Percentiles rank a stretch among this genome's conserved stretches.
phyloP scores from a whole-genome alignment of 768 basidiomycete species.

The Lentinus tigrinus region DNA sequence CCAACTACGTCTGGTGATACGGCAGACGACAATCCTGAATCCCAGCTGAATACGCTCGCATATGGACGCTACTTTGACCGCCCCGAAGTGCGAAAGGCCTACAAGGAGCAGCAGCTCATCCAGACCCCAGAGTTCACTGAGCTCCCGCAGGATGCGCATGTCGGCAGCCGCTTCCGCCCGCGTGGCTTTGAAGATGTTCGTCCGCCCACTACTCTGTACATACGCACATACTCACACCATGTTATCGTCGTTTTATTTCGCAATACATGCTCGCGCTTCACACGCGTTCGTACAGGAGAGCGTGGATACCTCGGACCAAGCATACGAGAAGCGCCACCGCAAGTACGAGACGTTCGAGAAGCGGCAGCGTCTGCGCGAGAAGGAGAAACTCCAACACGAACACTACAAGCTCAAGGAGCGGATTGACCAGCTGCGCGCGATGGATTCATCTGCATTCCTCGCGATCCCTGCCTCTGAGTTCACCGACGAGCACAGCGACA shows the following conservation, averaged over 20 bases:
- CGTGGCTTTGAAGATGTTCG: slow-evolving; percentile 70
- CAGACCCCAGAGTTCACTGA: slow-evolving; percentile 73
- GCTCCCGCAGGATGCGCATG: slow-evolving; percentile 48
- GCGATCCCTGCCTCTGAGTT: slow-evolving; percentile 58
- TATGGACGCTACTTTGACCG: slow-evolving; percentile 77
- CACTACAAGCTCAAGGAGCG: slow-evolving; percentile 90
- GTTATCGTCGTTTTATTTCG: slow-evolving; percentile 3
- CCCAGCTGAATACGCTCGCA: slow-evolving; percentile 53
- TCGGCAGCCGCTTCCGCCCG: slow-evolving; percentile 70
- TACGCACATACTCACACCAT: slow-evolving; percentile 8
- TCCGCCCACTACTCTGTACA: slow-evolving; percentile 14
- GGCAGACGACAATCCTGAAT: slow-evolving; percentile 34
- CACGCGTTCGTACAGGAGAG: slow-evolving; percentile 37
- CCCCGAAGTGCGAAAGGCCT: slow-evolving; percentile 72
- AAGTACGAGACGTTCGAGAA: slow-evolving; percentile 89
- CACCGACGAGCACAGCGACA: slow-evolving; percentile 20
- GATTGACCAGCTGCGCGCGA: slow-evolving; percentile 75
- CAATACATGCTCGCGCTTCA: slow-evolving; percentile 4
- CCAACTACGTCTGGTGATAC: slow-evolving; percentile 8
- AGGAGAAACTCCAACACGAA: slow-evolving; percentile 89
- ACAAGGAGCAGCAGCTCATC: slow-evolving; percentile 66
- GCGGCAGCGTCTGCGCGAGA: slow-evolving; percentile 80
- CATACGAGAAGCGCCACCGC: slow-evolving; percentile 79
- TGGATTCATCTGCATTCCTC: slow-evolving; percentile 74
- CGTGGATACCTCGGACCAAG: slow-evolving; percentile 74